phyloP scores from a whole-genome alignment of 106 monocot species.

The Dioscorea zingiberensis region DNA sequence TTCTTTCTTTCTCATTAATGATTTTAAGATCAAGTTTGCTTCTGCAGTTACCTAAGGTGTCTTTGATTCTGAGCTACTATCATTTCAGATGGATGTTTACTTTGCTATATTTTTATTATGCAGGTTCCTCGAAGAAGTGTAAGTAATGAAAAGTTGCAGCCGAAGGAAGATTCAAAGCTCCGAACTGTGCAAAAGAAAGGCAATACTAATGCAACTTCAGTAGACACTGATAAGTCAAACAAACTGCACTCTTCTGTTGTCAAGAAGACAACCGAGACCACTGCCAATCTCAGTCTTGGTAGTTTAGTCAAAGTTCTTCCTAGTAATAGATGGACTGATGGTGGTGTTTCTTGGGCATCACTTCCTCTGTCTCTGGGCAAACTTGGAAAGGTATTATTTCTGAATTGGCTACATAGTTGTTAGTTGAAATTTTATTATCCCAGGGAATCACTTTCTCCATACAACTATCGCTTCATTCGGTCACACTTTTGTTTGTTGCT shows the following conservation, averaged over 20 bases:
- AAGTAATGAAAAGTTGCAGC: constrained; percentile 20
- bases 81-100: too few species aligned
- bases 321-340: constrained; percentile 45
- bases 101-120: neutral
- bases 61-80: too few species aligned
- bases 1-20: too few species aligned
- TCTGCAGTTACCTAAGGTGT: too few species aligned
- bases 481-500: too few species aligned
- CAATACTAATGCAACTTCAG: constrained; percentile 19
- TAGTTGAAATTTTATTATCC: too few species aligned
- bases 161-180: constrained; percentile 37
- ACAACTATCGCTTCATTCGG: too few species aligned
- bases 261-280: constrained; percentile 34
- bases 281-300: constrained; percentile 20
- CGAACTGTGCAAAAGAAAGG: constrained; percentile 27
- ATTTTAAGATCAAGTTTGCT: too few species aligned
- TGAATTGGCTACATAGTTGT: too few species aligned
- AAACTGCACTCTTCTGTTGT: constrained; percentile 28
- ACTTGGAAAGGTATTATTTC: constrained; percentile 61
- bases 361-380: constrained; percentile 50
- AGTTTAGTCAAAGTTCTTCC: constrained; percentile 47
- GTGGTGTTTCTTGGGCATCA: constrained; percentile 52
- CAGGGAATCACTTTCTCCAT: too few species aligned
- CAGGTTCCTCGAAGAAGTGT: constrained; percentile 39
- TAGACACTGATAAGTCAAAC: constrained; percentile 29